Base-by-base conservation (phyloP, 2,329 filamentous ascomycete species). In the Dactylonectria estremocensis region DNA sequence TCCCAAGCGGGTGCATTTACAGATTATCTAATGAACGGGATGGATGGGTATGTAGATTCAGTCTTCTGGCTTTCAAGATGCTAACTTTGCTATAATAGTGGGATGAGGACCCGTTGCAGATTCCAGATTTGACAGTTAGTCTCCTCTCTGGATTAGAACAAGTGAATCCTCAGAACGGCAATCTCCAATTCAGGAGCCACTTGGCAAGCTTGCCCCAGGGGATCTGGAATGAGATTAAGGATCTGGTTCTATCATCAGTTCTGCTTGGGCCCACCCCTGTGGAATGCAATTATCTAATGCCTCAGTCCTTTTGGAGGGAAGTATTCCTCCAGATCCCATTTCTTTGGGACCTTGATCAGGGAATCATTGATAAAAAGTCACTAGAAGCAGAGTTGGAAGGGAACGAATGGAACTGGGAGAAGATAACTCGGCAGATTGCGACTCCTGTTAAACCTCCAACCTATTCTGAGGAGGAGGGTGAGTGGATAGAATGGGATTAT, bases 281-380 rank as follows among this genome's bases (percentile, higher is more conserved):
- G 2, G 53, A 64, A 4, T 69, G 67, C 52, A 69, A 46, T 10
- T 64, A 67, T n/a, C n/a, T n/a, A n/a, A n/a, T n/a, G n/a, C n/a
- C n/a, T n/a, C n/a, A n/a, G n/a, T n/a, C n/a, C n/a, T n/a, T n/a
- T n/a, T n/a, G n/a, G n/a, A n/a, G n/a, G n/a, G n/a, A n/a, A n/a
- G n/a, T n/a, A n/a, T n/a, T n/a, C n/a, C n/a, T n/a, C n/a, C n/a
- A n/a, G n/a, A n/a, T n/a, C n/a, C n/a, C n/a, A n/a, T n/a, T n/a
- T n/a, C n/a, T n/a, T n/a, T n/a, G n/a, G n/a, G n/a, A n/a, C n/a
- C n/a, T n/a, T n/a, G n/a, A n/a, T n/a, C n/a, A n/a, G n/a, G n/a
- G n/a, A n/a, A n/a, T n/a, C n/a, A n/a, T n/a, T n/a, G n/a, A n/a
- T n/a, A n/a, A n/a, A n/a, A n/a, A n/a, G n/a, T n/a, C n/a, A n/a